Evolutionary conservation across 106 monocot genomes (phyloP).

Genomic region (Dendrobium nobile): DNA sequence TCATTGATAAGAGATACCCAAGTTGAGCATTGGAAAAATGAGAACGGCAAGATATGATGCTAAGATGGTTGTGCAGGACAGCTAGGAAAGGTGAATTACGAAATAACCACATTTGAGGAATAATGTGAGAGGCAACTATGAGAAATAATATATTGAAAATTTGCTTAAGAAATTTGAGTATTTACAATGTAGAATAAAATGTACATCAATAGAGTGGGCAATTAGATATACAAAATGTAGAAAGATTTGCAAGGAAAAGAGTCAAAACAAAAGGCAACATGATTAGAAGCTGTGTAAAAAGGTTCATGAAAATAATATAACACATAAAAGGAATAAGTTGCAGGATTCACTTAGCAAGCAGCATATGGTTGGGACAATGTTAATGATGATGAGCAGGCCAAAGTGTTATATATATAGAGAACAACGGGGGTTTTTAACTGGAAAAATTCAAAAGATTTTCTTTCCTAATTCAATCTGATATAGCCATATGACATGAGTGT

Average conservation of each 20-base stretch:
- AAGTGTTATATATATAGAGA: neutral
- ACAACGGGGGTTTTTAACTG: neutral
- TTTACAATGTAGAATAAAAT: neutral
- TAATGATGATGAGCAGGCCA: neutral
- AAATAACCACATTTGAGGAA: too few species aligned
- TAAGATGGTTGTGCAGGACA: too few species aligned
- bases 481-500: neutral
- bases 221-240: neutral
- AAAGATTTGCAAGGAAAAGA: neutral
- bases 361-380: neutral
- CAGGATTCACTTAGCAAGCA: neutral
- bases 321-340: neutral
- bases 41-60: too few species aligned
- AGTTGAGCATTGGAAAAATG: too few species aligned
- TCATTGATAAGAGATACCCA: too few species aligned
- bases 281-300: neutral
- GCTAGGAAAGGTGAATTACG: too few species aligned
- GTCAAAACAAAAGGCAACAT: neutral
- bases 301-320: neutral
- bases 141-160: too few species aligned
- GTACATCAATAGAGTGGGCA: neutral
- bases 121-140: too few species aligned
- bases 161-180: neutral
- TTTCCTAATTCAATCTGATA: neutral
- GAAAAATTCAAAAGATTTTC: neutral